phyloP scores from a whole-genome alignment of 1,284 basidiomycete species.

The Melampsora larici-populina region DNA sequence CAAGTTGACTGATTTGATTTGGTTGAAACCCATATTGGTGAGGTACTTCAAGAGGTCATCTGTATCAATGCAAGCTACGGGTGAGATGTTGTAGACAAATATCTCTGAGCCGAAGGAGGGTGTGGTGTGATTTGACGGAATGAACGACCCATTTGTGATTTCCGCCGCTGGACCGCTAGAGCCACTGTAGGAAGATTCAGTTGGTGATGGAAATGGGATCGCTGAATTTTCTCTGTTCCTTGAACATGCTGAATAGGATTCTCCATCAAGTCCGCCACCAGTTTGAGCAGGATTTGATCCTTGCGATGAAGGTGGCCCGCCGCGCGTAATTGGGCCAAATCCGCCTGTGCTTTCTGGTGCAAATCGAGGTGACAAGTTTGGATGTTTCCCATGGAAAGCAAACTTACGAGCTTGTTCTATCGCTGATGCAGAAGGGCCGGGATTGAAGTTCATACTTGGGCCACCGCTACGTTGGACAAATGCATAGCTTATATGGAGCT shows the following conservation, averaged over 20 bases:
- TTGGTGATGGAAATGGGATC: neutral
- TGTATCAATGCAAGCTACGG: conserved; percentile 38
- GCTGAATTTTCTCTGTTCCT: neutral
- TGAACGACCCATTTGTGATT: neutral
- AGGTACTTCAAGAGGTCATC: conserved; percentile 40
- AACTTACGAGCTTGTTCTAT: conserved; percentile 7
- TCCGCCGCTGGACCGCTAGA: neutral
- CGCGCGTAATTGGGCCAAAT: neutral
- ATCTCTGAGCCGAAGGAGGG: conserved; percentile 2
- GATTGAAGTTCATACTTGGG: conserved; percentile 6
- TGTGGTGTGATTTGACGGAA: neutral
- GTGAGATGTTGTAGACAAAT: conserved; percentile 33
- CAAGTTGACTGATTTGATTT: conserved; percentile 20
- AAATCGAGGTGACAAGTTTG: neutral
- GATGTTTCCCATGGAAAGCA: neutral
- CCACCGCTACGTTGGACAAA: conserved; percentile 44
- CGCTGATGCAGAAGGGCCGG: neutral
- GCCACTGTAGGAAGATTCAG: conserved; percentile 14
- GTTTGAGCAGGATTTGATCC: neutral
- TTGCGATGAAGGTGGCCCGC: neutral
- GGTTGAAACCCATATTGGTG: conserved; percentile 15
- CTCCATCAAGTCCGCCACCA: neutral
- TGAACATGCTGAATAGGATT: neutral
- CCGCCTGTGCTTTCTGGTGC: neutral
- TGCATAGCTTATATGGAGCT: conserved; percentile 36